phyloP scores from a whole-genome alignment of 257 asterid species.

The Thymus mandschuricus region DNA sequence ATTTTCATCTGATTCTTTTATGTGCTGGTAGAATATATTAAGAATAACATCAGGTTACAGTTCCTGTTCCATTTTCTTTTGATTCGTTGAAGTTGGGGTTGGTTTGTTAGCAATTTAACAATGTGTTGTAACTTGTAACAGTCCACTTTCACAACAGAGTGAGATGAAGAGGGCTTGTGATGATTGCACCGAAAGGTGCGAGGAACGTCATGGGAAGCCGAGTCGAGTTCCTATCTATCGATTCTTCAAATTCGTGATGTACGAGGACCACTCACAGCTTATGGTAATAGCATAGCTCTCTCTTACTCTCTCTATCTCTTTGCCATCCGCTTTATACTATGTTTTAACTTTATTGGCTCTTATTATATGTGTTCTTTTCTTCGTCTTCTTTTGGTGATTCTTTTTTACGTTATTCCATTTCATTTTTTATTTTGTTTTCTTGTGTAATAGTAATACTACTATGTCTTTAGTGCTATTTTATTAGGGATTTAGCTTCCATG shows the following conservation, averaged over 20 bases:
- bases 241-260: constrained; percentile 36
- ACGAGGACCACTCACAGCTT: constrained; percentile 18
- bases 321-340: neutral
- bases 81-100: too few relatives aligned
- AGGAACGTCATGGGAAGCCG: constrained; percentile 23
- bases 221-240: constrained; percentile 16
- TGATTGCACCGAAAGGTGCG: neutral
- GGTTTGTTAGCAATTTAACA: neutral
- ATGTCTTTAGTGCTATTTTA: neutral
- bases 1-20: too few relatives aligned
- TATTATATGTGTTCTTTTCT: neutral
- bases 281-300: constrained; percentile 33
- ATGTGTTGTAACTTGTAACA: neutral
- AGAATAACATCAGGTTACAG: too few relatives aligned
- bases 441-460: neutral
- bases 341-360: neutral
- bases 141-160: neutral
- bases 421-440: too few relatives aligned
- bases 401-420: neutral
- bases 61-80: too few relatives aligned
- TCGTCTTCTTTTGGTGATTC: neutral
- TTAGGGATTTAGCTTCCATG: neutral
- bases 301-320: neutral
- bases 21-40: too few relatives aligned
- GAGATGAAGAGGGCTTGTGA: constrained; percentile 8